These are phyloP conservation scores for Wickerhamiella cacticola DNA, from an alignment of 805 yeast species.

Conservation along the genomic window DNA sequence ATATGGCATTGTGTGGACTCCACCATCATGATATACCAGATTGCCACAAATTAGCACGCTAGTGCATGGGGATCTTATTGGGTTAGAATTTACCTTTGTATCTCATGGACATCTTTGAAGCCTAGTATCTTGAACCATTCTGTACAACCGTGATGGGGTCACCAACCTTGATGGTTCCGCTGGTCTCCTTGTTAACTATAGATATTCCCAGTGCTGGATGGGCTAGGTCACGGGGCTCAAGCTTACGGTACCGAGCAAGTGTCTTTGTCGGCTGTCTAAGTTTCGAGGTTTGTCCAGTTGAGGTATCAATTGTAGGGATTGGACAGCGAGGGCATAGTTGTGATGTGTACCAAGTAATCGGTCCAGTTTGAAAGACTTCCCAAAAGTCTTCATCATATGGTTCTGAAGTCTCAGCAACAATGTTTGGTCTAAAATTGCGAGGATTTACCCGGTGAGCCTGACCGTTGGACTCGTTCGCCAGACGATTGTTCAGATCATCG, in stretches of 20 bases:
- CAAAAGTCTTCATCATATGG: conserved; percentile 30
- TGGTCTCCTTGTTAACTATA: conserved; percentile 18
- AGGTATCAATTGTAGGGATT: conserved; percentile 26
- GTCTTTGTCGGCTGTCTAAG: conserved; percentile 25
- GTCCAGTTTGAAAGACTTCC: conserved; percentile 21
- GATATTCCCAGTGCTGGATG: conserved; percentile 27
- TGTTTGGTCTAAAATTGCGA: conserved; percentile 28
- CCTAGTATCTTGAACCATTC: conserved; percentile 5
- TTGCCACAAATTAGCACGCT: too few relatives aligned
- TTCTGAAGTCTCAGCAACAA: conserved; percentile 25
- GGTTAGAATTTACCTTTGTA: too few relatives aligned
- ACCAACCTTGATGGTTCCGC: conserved; percentile 24
- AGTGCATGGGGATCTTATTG: too few relatives aligned
- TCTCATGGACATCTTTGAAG: not conserved
- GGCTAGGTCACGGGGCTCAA: conserved; percentile 23
- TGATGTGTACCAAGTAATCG: conserved; percentile 23
- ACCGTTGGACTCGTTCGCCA: conserved; percentile 17
- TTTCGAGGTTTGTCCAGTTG: conserved; percentile 20
- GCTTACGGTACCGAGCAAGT: conserved; percentile 23
- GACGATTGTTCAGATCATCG: conserved; percentile 21
- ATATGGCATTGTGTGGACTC: too few relatives aligned
- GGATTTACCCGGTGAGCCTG: conserved; percentile 16
- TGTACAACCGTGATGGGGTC: conserved; percentile 22
- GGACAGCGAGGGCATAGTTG: conserved; percentile 26
- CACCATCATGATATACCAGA: too few relatives aligned